These are phyloP conservation scores for Curvularia verruculosa DNA, from an alignment of 2,329 filamentous ascomycete species.

Conservation along the genomic window DNA sequence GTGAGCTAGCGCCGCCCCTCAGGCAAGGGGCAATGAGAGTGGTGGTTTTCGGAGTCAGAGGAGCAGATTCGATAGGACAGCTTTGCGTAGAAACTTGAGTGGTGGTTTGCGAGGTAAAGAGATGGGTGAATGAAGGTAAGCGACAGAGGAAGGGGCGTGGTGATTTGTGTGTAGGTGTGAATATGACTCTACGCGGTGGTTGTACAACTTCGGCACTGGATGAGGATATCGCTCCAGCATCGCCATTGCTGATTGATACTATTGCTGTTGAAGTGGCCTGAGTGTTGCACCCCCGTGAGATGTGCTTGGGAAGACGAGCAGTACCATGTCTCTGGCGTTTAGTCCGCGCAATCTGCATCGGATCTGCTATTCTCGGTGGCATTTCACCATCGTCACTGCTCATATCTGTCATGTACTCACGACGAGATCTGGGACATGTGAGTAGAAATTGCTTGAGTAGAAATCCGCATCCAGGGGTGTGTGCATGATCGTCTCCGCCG, in stretches of 20 bases:
- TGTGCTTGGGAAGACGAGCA: conserved; percentile 1
- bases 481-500: background rate
- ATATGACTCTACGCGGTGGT: background rate
- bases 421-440: conserved; percentile 2
- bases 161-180: background rate
- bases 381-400: conserved; percentile 2
- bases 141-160: background rate
- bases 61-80: background rate
- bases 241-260: background rate
- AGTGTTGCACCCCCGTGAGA: background rate
- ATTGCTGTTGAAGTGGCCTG: background rate
- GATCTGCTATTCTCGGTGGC: background rate
- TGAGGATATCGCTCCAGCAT: no score
- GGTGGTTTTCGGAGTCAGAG: background rate
- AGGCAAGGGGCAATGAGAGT: conserved; percentile 4
- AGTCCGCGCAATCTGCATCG: background rate
- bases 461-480: background rate
- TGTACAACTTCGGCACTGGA: background rate
- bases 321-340: conserved; percentile 1
- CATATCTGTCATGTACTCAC: background rate
- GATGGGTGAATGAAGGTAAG: background rate
- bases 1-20: conserved; percentile 25
- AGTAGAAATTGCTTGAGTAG: conserved; percentile 9
- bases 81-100: background rate
- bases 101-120: background rate